A percentile compares a stretch with the other conserved stretches of the same genome.
Evolutionary conservation across 2,329 filamentous ascomycete genomes (phyloP).

Genomic region (Calycina herbarum): DNA sequence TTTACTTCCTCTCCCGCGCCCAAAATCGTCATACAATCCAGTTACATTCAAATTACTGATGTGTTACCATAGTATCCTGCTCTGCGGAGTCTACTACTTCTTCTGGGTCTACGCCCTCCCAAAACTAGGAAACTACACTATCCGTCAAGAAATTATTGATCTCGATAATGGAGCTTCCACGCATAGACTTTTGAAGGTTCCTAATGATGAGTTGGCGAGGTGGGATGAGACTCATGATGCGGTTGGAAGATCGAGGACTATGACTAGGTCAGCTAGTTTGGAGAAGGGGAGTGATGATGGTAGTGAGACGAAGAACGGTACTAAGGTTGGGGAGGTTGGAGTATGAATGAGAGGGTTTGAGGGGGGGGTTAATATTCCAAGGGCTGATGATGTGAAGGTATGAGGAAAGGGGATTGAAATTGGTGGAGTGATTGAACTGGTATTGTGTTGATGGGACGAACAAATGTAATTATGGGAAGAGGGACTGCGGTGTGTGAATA

Average conservation of each 20-base stretch:
- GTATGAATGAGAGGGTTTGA: neutral
- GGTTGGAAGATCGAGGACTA: slow-evolving; percentile 10
- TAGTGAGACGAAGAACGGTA: neutral
- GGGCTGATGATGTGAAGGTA: neutral
- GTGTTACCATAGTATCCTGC: slow-evolving; percentile 37
- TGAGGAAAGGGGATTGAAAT: neutral
- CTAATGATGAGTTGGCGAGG: slow-evolving; percentile 47
- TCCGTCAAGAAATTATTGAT: slow-evolving; percentile 55
- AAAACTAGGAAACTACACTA: slow-evolving; percentile 50
- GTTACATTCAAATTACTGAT: no score
- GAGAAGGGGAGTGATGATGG: neutral
- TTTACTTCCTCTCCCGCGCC: no score
- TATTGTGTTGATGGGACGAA: neutral
- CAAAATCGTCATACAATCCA: no score
- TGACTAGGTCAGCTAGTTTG: neutral
- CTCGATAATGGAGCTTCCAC: slow-evolving; percentile 49
- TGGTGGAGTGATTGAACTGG: neutral
- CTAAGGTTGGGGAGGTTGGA: neutral
- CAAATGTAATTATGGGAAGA: neutral
- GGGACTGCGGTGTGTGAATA: no score
- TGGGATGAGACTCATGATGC: slow-evolving; percentile 62
- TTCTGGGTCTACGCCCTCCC: slow-evolving; percentile 60
- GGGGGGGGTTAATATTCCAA: neutral
- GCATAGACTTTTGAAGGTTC: slow-evolving; percentile 54
- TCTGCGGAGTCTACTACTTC: slow-evolving; percentile 58